Evolutionary conservation across 441 rosid genomes (phyloP), one percentile per base, ranked within the genome.

Genomic region (Lepidium campestre): DNA sequence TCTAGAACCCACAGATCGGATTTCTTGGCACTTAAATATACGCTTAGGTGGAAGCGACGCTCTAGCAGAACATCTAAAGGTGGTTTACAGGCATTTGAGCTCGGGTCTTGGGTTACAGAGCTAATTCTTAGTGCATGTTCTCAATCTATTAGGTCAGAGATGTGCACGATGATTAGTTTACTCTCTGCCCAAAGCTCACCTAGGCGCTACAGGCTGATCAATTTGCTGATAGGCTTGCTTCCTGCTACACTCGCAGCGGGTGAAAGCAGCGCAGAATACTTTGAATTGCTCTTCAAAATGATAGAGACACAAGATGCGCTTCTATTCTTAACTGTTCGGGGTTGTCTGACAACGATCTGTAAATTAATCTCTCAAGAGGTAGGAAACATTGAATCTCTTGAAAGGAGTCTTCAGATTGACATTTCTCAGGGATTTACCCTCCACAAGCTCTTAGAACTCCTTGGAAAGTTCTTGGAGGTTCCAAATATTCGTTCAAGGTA

Each of bases 51-150:
- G 99, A 96, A 90, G 82, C 90, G 86, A 14, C 80, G 76, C 77
- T 82, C 85, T 72, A 77, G 72, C 75, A 91, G 77, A 79, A 78
- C 82, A 63, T 67, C 83, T 37, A 96, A 85, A 79, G 82, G 96
- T 61, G 98, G 77, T 67, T 70, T 93, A 61, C 79, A 87, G 71
- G 80, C 86, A 27, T 94, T 96, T 75, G 99, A 91, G 88, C 85
- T 93, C 53, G 99, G 99, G 0, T 91, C 97, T 42, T 96, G 99
- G 99, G 99, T 96, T 68, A 84, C 96, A 58, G 99, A 94, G 79
- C 97, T 96, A 77, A 84, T 89, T 78, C 81, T 96, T 70, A 91
- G 99, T 85, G 97, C 99, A 70, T 96, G 99, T 77, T 96, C 99
- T 46, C 99, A 91, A 75, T 91, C 99, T 70, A 94, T 96, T 55